phyloP scores from a whole-genome alignment of 1,284 basidiomycete species.

The Ceratorhiza oryzae-sativae region DNA sequence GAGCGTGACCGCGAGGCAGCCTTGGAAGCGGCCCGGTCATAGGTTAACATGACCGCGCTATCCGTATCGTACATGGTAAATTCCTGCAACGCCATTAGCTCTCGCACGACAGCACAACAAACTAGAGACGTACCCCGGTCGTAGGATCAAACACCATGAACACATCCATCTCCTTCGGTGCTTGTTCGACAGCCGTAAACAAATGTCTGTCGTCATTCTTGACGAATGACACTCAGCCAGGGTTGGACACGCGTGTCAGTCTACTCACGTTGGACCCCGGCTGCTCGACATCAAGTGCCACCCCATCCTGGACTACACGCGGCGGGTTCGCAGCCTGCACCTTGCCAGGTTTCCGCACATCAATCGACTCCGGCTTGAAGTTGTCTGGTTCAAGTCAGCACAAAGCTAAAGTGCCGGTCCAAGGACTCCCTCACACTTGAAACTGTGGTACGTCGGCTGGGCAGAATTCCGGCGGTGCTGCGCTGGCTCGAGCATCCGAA shows the following conservation, averaged over 20 bases:
- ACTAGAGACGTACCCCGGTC: constrained; percentile 18
- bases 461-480: constrained; percentile 28
- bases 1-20: constrained; percentile 30
- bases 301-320: constrained; percentile 29
- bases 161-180: constrained; percentile 30
- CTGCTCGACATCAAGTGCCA: constrained; percentile 36
- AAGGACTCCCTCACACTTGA: constrained; percentile 17
- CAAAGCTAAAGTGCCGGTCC: no score
- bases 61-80: constrained; percentile 36
- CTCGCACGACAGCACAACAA: not conserved
- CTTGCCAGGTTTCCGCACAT: constrained; percentile 35
- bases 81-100: constrained; percentile 2
- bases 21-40: constrained; percentile 33
- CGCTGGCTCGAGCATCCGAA: constrained; percentile 36
- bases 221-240: not conserved
- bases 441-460: constrained; percentile 20
- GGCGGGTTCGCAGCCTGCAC: constrained; percentile 30
- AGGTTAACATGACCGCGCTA: constrained; percentile 13
- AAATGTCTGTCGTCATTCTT: constrained; percentile 27
- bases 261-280: constrained; percentile 26
- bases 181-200: constrained; percentile 28
- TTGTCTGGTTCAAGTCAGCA: constrained; percentile 6
- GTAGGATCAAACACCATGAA: constrained; percentile 37
- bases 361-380: constrained; percentile 37
- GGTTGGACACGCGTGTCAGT: not conserved